These are phyloP conservation scores for Plasmodium billcollinsi DNA, from an alignment of 169 alveolate species.

Conservation along the genomic window DNA sequence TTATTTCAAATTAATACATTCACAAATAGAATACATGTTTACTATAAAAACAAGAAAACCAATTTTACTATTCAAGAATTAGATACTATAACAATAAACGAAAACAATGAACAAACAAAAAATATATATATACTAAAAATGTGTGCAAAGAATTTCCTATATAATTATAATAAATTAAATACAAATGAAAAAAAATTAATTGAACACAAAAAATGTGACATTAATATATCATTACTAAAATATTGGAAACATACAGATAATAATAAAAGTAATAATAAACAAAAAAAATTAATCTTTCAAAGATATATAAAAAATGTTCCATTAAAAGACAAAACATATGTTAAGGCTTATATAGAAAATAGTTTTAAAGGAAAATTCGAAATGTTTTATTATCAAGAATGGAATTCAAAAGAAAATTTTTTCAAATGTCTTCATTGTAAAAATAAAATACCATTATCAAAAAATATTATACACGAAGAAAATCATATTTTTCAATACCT, in stretches of 20 bases:
- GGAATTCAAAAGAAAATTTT: slow-evolving; percentile 1
- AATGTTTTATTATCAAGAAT: slow-evolving; percentile 50
- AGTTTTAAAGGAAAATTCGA: slow-evolving; percentile 59
- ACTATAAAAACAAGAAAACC: slow-evolving; percentile 34
- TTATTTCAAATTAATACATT: slow-evolving; percentile 45
- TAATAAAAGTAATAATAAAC: slow-evolving; percentile 1
- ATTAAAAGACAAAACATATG: slow-evolving; percentile 29
- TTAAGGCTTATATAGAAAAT: slow-evolving; percentile 49
- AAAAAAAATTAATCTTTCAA: slow-evolving; percentile 12
- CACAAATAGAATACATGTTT: slow-evolving; percentile 55
- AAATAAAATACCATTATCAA: slow-evolving; percentile 4
- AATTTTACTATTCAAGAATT: slow-evolving; percentile 27
- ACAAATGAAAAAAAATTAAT: slow-evolving; percentile 32
- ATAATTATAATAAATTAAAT: slow-evolving; percentile 47
- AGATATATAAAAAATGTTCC: slow-evolving; percentile 44
- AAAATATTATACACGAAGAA: slow-evolving; percentile 17
- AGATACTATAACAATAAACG: not conserved
- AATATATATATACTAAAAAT: slow-evolving; percentile 1
- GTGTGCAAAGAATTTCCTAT: slow-evolving; percentile 36
- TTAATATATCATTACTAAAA: slow-evolving; percentile 17
- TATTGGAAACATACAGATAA: not conserved
- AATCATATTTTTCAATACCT: slow-evolving; percentile 18
- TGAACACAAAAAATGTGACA: slow-evolving; percentile 63
- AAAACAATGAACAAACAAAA: not conserved
- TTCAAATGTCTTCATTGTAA: slow-evolving; percentile 39